phyloP scores from a whole-genome alignment of 2,329 filamentous ascomycete species.

The Aaosphaeria pasadenensis region DNA sequence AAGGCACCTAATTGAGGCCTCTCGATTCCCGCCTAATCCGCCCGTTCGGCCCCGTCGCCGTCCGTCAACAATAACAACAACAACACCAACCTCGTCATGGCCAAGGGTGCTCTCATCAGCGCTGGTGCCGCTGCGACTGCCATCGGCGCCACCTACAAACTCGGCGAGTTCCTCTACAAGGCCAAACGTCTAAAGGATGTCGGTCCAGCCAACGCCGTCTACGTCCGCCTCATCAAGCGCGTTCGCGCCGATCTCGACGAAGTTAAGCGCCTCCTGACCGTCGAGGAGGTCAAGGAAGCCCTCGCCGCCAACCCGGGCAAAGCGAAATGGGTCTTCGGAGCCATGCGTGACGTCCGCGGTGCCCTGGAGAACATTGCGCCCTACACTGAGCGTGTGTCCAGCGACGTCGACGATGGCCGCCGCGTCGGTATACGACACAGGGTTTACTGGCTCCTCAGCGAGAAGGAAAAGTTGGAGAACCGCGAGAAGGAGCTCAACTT shows the following conservation, averaged over 20 bases:
- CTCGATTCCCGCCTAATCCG: no score
- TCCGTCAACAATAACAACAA: not conserved
- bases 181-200: constrained; percentile 37
- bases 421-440: constrained; percentile 36
- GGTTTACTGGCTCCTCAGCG: constrained; percentile 38
- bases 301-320: constrained; percentile 35
- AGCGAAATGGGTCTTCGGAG: constrained; percentile 37
- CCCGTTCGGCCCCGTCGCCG: not conserved
- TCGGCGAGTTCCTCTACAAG: constrained; percentile 35
- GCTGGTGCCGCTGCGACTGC: constrained; percentile 30
- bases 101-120: constrained; percentile 23
- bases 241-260: constrained; percentile 37
- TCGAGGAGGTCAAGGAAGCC: constrained; percentile 37
- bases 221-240: constrained; percentile 37
- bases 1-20: constrained; percentile 4
- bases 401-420: constrained; percentile 32
- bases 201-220: constrained; percentile 36
- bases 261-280: constrained; percentile 34
- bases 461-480: constrained; percentile 39
- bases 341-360: constrained; percentile 34
- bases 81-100: constrained; percentile 20
- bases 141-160: constrained; percentile 37
- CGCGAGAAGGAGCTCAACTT: constrained; percentile 33
- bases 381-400: constrained; percentile 33
- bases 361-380: constrained; percentile 37